A percentile compares a stretch with the other conserved stretches of the same genome.
phyloP scores from a whole-genome alignment of 768 basidiomycete species.

The Boletus vermiculosoides region DNA sequence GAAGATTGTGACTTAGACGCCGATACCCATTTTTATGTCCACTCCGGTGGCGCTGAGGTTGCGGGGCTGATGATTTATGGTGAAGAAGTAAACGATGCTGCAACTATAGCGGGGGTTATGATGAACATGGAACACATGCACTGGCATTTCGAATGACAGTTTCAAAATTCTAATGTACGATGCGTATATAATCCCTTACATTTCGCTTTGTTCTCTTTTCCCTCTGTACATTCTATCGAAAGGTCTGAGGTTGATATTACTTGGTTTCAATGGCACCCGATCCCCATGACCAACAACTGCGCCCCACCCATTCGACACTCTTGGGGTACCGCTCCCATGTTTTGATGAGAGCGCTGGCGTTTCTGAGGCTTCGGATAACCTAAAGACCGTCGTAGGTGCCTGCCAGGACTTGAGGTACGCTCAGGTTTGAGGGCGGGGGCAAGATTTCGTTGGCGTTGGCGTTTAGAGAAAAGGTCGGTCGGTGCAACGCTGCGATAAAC shows the following conservation, averaged over 20 bases:
- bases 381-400: conserved; percentile 49
- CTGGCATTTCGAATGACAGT: background rate
- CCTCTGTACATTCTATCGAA: background rate
- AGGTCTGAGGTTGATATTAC: background rate
- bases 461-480: background rate
- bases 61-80: no score
- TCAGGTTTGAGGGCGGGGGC: background rate
- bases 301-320: no score
- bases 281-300: no score
- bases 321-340: conserved; percentile 40
- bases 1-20: background rate
- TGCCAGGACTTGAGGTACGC: conserved; percentile 54
- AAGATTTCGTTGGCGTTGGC: background rate
- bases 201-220: background rate
- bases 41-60: background rate
- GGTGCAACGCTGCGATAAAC: conserved; percentile 18
- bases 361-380: conserved; percentile 71
- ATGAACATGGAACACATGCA: background rate
- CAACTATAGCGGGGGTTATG: no score
- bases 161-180: background rate
- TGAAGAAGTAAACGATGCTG: background rate
- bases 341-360: conserved; percentile 54
- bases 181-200: background rate
- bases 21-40: background rate
- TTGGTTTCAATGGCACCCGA: no score